These are phyloP conservation scores for Daldinia sp. DNA, from an alignment of 2,329 filamentous ascomycete genomes.

Conservation along the genomic window DNA sequence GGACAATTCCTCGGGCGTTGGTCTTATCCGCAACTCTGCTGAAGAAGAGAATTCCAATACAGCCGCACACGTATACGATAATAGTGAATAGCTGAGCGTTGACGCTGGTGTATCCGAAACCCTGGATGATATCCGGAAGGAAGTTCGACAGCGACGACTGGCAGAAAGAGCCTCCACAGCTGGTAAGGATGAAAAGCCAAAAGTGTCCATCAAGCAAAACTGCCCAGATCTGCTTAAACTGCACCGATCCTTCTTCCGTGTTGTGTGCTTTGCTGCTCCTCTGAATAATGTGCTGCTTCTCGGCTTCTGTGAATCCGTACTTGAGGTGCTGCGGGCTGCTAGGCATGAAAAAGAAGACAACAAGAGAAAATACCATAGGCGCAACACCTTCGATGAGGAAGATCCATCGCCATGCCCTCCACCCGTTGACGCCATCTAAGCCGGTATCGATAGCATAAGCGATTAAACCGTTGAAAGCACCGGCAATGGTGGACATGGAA, in stretches of 20 bases:
- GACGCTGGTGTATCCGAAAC: slow-evolving; percentile 43
- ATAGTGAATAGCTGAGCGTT: slow-evolving; percentile 45
- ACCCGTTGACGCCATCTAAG: slow-evolving; percentile 44
- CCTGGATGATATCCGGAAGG: slow-evolving; percentile 39
- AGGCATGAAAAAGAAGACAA: slow-evolving; percentile 41
- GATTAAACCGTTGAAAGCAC: slow-evolving; percentile 47
- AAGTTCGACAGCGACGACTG: slow-evolving; percentile 45
- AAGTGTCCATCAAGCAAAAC: slow-evolving; percentile 45
- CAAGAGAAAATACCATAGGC: slow-evolving; percentile 42
- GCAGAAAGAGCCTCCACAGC: slow-evolving; percentile 44
- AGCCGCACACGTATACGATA: slow-evolving; percentile 45
- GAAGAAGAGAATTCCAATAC: slow-evolving; percentile 44
- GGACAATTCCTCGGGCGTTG: slow-evolving; percentile 38
- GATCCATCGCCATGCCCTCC: slow-evolving; percentile 47
- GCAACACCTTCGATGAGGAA: slow-evolving; percentile 45
- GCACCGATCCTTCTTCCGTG: slow-evolving; percentile 30
- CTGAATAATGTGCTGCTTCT: slow-evolving; percentile 40
- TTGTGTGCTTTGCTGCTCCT: slow-evolving; percentile 44
- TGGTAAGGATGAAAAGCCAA: slow-evolving; percentile 44
- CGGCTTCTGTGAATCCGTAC: slow-evolving; percentile 41
- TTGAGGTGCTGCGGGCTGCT: slow-evolving; percentile 35
- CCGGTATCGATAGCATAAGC: slow-evolving; percentile 41
- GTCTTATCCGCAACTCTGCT: slow-evolving; percentile 43
- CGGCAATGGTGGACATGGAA: slow-evolving; percentile 43
- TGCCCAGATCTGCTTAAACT: slow-evolving; percentile 36